Evolutionary conservation across 768 basidiomycete species (phyloP), one percentile per base, ranked within the genome.

Genomic region (Sistotremastrum suecicum): DNA sequence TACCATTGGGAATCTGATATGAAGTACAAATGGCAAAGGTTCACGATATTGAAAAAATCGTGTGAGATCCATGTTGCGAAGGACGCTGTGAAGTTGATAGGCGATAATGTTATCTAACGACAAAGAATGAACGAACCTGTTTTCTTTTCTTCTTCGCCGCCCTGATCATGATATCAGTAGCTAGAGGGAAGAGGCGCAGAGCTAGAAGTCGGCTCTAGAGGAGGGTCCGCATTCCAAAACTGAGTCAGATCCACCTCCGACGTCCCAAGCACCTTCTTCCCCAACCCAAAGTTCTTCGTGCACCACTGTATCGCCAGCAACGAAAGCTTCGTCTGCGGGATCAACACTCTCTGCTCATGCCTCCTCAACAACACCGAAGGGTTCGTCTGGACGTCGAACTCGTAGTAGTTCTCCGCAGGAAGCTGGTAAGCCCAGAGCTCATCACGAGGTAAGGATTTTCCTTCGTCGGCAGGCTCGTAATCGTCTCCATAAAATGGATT

Each of bases 161-260:
- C 20, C 20, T 20, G 20, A 20, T 20, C 20, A 20, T 20, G 20
- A 20, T 20, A 20, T 20, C 20, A 20, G 20, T 20, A 20, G 20
- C 20, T 20, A 20, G 20, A 20, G 20, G 20, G 20, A 20, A 20
- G 20, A 20, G 20, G 20, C 20, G 20, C 20, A 20, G 20, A 20
- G 20, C 20, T 20, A 20, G 20, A 20, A 20, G 20, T 20, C 20
- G 20, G 20, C 20, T 20, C 20, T 53, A 43, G 41, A 2, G 54
- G 54, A 35, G 54, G 54, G 37, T 55, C 54, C 4, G 54, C 54
- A 29, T 55, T 55, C 53, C 54, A 54, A 20, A 50, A 54, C 5
- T 49, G 48, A 4, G 45, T 41, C 9, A 35, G 33, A 44, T 55
- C 53, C 37, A 55, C 45, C n/a, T 54, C 51, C 29, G 47, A 42